Percentiles rank a stretch among this genome's conserved stretches.
These are phyloP conservation scores for Pseudovirgaria hyperparasitica DNA, from an alignment of 2,329 filamentous ascomycete genomes.

Conservation along the genomic window DNA sequence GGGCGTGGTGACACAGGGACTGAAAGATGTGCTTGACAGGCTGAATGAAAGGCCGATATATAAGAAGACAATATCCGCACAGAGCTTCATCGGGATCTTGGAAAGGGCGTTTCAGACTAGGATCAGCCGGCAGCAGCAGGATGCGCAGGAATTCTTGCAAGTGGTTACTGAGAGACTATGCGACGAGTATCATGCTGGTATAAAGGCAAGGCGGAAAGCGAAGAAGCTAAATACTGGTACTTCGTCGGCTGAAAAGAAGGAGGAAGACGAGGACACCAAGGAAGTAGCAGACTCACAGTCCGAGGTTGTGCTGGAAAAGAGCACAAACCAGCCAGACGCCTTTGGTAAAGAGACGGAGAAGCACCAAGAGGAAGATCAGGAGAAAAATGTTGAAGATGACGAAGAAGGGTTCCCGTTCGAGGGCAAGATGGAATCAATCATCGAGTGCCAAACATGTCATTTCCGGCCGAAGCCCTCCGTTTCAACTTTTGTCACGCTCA, in stretches of 20 bases:
- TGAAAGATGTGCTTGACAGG: constrained; percentile 86
- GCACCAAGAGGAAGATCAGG: constrained; percentile 17
- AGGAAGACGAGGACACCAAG: constrained; percentile 7
- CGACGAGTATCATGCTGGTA: constrained; percentile 85
- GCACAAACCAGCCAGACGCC: no score
- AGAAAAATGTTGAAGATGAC: constrained; percentile 11
- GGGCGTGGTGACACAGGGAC: constrained; percentile 69
- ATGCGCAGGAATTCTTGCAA: constrained; percentile 94
- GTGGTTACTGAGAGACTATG: constrained; percentile 83
- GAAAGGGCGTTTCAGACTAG: constrained; percentile 79
- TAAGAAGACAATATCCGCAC: constrained; percentile 83
- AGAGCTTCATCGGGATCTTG: constrained; percentile 69
- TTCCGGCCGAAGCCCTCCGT: constrained; percentile 77
- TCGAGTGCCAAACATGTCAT: constrained; percentile 79
- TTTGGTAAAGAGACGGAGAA: constrained; percentile 21
- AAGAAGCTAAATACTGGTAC: constrained; percentile 14
- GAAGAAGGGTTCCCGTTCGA: constrained; percentile 83
- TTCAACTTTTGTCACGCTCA: constrained; percentile 84
- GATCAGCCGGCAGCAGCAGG: constrained; percentile 90
- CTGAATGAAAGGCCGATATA: constrained; percentile 90
- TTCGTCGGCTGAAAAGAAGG: constrained; percentile 13
- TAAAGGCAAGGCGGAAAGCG: constrained; percentile 54
- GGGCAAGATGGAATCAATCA: constrained; percentile 84
- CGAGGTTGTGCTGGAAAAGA: no score
- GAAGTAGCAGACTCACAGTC: constrained; percentile 10